Evolutionary conservation across 257 asterid genomes (phyloP).

Genomic region (Phtheirospermum japonicum): DNA sequence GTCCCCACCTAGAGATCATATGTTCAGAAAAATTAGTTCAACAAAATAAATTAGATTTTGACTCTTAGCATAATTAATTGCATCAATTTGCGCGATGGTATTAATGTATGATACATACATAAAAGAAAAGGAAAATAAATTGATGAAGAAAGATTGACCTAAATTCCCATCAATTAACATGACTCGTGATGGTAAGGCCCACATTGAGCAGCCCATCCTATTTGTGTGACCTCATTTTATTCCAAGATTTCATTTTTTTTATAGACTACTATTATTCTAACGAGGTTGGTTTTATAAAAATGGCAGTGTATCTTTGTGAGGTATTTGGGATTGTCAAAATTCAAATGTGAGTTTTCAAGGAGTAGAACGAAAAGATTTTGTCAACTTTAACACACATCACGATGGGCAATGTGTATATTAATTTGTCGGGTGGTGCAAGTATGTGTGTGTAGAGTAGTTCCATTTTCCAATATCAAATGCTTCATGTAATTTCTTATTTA

Average conservation of each 20-base stretch:
- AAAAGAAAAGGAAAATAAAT: background rate
- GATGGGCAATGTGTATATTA: background rate
- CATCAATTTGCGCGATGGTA: background rate
- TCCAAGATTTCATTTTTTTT: background rate
- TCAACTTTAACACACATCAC: background rate
- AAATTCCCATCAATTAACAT: slow-evolving; percentile 11
- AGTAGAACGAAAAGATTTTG: no score
- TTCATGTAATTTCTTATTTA: background rate
- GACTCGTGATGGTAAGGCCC: slow-evolving; percentile 23
- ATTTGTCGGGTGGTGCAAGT: no score
- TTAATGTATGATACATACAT: background rate
- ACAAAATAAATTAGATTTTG: slow-evolving; percentile 15
- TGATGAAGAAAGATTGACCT: background rate
- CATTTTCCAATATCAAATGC: background rate
- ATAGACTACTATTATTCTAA: background rate
- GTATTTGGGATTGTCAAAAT: slow-evolving; percentile 23
- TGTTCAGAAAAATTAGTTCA: background rate
- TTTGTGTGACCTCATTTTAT: background rate
- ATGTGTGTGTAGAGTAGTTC: background rate
- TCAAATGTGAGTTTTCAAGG: no score
- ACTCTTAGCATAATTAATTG: slow-evolving; percentile 1
- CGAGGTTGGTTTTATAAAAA: background rate
- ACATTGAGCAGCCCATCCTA: background rate
- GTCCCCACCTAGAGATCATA: background rate
- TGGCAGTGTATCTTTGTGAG: slow-evolving; percentile 1